phyloP scores from a whole-genome alignment of 805 yeast genomes.

The Lipomyces yamadae region DNA sequence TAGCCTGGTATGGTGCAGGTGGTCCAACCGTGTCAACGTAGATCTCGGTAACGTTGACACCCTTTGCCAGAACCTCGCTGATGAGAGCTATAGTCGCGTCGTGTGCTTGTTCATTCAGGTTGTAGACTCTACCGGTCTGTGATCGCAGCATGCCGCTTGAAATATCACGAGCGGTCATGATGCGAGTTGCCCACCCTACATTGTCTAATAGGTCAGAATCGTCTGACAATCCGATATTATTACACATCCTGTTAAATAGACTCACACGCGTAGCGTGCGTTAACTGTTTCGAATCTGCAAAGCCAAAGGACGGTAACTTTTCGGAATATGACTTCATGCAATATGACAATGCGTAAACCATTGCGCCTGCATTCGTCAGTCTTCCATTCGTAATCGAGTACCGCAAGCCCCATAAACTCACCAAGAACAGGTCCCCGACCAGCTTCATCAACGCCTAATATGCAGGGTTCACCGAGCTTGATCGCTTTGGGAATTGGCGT shows the following conservation, averaged over 20 bases:
- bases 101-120: conserved; percentile 94
- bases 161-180: conserved; percentile 85
- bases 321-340: conserved; percentile 60
- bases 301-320: conserved; percentile 66
- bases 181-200: conserved; percentile 87
- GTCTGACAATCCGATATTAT: conserved; percentile 35
- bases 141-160: conserved; percentile 84
- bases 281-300: conserved; percentile 90
- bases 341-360: conserved; percentile 93
- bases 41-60: conserved; percentile 69
- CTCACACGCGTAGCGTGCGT: conserved; percentile 70
- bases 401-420: not conserved
- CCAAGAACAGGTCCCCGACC: conserved; percentile 98
- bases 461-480: conserved; percentile 40
- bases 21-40: conserved; percentile 98
- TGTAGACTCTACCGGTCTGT: conserved; percentile 57
- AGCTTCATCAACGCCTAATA: conserved; percentile 96
- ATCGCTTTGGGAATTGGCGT: conserved; percentile 31
- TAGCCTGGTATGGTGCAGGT: conserved; percentile 79
- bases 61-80: conserved; percentile 61
- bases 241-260: conserved; percentile 64
- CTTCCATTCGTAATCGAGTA: not conserved
- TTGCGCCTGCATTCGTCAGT: conserved; percentile 54
- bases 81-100: conserved; percentile 87
- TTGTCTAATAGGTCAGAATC: conserved; percentile 54